Conservation (phyloP, 2,329 filamentous ascomycete genomes). For the Chaetomium globosum region DNA sequence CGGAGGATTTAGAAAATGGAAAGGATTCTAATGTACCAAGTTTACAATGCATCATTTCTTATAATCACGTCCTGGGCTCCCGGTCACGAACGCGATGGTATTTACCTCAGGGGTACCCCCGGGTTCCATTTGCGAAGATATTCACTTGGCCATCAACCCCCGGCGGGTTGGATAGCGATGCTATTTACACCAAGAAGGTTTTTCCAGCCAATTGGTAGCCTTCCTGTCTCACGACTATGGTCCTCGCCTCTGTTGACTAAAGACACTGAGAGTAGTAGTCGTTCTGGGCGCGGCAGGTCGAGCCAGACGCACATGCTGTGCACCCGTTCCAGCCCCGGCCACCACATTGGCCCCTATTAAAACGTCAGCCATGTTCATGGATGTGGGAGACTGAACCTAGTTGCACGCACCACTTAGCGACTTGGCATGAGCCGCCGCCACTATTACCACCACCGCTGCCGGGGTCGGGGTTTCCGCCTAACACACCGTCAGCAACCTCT, state of each 20-base stretch:
- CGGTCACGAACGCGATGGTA: too few relatives aligned
- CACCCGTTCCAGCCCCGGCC: slow-evolving; percentile 24
- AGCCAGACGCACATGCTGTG: slow-evolving; percentile 26
- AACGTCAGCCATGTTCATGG: background rate
- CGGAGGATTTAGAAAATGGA: background rate
- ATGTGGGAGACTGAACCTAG: too few relatives aligned
- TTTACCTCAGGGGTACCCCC: background rate
- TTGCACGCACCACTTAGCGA: slow-evolving; percentile 20
- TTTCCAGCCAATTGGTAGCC: background rate
- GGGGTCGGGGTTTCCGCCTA: slow-evolving; percentile 1
- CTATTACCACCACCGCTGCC: background rate
- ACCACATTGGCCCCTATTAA: slow-evolving; percentile 26
- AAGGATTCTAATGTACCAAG: background rate
- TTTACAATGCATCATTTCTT: background rate
- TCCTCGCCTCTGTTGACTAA: background rate
- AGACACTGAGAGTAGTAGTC: slow-evolving; percentile 27
- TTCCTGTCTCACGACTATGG: background rate
- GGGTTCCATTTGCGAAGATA: background rate
- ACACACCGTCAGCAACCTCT: background rate
- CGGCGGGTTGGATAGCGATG: background rate
- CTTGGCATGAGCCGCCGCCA: slow-evolving; percentile 18
- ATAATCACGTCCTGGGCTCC: background rate
- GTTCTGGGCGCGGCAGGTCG: slow-evolving; percentile 26
- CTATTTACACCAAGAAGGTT: background rate
- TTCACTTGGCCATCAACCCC: background rate